phyloP scores from a whole-genome alignment of 345 rosid genomes.

The Passiflora organensis region DNA sequence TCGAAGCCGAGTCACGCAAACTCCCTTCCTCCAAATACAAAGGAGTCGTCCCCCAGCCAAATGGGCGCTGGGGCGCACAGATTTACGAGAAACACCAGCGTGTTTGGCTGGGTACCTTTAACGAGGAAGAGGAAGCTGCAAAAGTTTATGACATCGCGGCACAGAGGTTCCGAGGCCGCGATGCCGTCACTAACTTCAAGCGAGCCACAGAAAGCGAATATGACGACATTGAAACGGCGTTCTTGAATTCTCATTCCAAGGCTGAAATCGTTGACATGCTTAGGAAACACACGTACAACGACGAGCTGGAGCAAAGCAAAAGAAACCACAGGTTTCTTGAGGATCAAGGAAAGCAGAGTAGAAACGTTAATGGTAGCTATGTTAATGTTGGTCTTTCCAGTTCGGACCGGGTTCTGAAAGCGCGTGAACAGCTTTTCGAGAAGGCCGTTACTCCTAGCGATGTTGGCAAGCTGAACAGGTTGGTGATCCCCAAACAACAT shows the following conservation, averaged over 20 bases:
- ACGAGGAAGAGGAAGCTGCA: slow-evolving; percentile 77
- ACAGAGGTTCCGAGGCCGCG: slow-evolving; percentile 79
- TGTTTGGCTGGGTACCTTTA: slow-evolving; percentile 92
- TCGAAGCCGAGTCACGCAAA: slow-evolving; percentile 76
- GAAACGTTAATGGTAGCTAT: background rate
- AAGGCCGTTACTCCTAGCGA: slow-evolving; percentile 90
- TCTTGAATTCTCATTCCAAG: slow-evolving; percentile 68
- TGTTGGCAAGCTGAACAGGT: slow-evolving; percentile 88
- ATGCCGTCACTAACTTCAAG: slow-evolving; percentile 71
- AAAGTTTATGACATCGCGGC: slow-evolving; percentile 79
- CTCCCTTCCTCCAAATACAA: slow-evolving; percentile 83
- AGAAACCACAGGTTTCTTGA: slow-evolving; percentile 24
- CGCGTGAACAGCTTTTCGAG: slow-evolving; percentile 72
- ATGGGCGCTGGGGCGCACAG: slow-evolving; percentile 96
- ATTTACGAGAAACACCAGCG: slow-evolving; percentile 95
- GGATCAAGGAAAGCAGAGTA: slow-evolving; percentile 9
- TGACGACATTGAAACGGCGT: slow-evolving; percentile 41
- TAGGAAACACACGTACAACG: slow-evolving; percentile 73
- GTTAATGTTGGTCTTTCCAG: background rate
- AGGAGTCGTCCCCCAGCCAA: slow-evolving; percentile 97
- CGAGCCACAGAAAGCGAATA: slow-evolving; percentile 20
- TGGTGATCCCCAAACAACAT: slow-evolving; percentile 91
- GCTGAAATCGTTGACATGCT: slow-evolving; percentile 88
- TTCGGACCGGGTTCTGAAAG: slow-evolving; percentile 14
- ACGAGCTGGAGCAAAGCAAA: slow-evolving; percentile 67